Evolutionary conservation across 2,329 filamentous ascomycete genomes (phyloP).

Genomic region (Ramularia endophylla): DNA sequence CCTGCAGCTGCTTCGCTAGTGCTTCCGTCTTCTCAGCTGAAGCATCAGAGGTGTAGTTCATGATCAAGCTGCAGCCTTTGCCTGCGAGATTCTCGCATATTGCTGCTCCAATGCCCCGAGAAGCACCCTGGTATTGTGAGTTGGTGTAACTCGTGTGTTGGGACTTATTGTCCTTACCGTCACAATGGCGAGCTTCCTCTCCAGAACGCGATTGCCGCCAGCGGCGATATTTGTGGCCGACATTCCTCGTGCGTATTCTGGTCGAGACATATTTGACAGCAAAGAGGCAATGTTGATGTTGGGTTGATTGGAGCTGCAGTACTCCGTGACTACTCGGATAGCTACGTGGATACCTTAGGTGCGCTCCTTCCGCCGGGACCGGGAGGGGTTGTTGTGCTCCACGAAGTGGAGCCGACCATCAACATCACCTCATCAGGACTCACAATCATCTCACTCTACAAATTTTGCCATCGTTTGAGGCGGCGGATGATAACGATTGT

Average conservation of each 20-base stretch:
- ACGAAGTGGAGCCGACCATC: no score
- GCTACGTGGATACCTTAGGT: no score
- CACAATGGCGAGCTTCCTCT: slow-evolving; percentile 72
- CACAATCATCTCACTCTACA: no score
- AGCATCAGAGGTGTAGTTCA: slow-evolving; percentile 65
- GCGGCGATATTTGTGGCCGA: slow-evolving; percentile 15
- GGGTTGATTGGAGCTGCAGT: no score
- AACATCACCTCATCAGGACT: no score
- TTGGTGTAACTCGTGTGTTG: background rate
- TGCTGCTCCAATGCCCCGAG: slow-evolving; percentile 68
- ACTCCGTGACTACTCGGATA: no score
- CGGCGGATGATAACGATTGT: no score
- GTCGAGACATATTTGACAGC: slow-evolving; percentile 19
- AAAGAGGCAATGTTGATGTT: no score
- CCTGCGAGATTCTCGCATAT: slow-evolving; percentile 64
- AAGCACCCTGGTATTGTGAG: slow-evolving; percentile 49
- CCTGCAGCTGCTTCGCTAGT: slow-evolving; percentile 50
- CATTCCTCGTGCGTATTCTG: slow-evolving; percentile 10
- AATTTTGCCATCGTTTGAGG: no score
- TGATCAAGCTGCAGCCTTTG: slow-evolving; percentile 63
- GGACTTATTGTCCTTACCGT: slow-evolving; percentile 38
- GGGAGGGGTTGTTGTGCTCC: no score
- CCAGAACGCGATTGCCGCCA: slow-evolving; percentile 34
- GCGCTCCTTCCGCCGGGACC: no score
- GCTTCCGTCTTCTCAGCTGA: slow-evolving; percentile 48